Evolutionary conservation across 768 basidiomycete species (phyloP).

Genomic region (Tricholoma sp.): DNA sequence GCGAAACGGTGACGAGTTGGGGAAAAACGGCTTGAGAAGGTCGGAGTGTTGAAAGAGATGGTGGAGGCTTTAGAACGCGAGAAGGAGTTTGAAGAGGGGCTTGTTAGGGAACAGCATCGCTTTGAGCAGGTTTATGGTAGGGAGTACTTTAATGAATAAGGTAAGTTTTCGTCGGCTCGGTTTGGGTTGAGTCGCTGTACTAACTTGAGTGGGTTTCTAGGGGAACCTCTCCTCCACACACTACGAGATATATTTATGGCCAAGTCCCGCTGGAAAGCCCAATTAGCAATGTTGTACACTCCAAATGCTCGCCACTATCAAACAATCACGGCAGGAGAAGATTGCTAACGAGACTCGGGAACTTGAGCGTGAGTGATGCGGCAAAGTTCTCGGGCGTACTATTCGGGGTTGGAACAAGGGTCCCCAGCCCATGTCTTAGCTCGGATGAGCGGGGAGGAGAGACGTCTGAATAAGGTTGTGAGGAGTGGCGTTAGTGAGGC

Average conservation of each 20-base stretch:
- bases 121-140: too few species aligned
- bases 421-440: conserved; percentile 60
- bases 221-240: conserved; percentile 5
- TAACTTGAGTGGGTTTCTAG: conserved; percentile 27
- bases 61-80: too few species aligned
- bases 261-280: not conserved
- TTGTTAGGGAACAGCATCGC: too few species aligned
- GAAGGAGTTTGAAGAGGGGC: too few species aligned
- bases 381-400: conserved; percentile 39
- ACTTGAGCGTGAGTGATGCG: conserved; percentile 52
- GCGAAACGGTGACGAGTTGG: too few species aligned
- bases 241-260: too few species aligned
- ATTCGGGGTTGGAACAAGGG: conserved; percentile 43
- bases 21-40: too few species aligned
- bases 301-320: conserved; percentile 42
- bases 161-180: too few species aligned
- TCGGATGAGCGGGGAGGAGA: conserved; percentile 45
- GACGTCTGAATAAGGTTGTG: conserved; percentile 44
- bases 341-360: conserved; percentile 52
- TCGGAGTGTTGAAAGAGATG: too few species aligned
- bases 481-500: conserved; percentile 22
- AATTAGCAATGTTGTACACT: conserved; percentile 23
- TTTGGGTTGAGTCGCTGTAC: too few species aligned
- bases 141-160: too few species aligned
- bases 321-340: conserved; percentile 52